These are phyloP conservation scores for Strobilomyces confusus DNA, from an alignment of 768 basidiomycete species.

Conservation along the genomic window DNA sequence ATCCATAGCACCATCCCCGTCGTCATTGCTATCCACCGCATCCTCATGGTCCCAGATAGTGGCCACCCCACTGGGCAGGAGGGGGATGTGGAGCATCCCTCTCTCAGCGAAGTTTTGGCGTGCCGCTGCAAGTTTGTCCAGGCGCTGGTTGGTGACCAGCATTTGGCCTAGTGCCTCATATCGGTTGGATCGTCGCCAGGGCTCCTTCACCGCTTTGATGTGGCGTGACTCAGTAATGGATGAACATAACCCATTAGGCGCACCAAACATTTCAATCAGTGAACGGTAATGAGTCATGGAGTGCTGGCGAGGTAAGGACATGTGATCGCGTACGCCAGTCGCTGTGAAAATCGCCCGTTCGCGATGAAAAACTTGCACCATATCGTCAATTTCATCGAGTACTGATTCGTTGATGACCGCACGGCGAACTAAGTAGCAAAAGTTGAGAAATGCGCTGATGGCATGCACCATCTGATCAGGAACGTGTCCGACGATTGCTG, in stretches of 20 bases:
- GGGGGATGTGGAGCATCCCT: background rate
- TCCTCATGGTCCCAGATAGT: too few relatives aligned
- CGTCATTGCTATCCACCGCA: background rate
- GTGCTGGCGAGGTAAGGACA: conserved; percentile 33
- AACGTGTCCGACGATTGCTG: background rate
- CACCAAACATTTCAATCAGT: background rate
- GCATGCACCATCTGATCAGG: background rate
- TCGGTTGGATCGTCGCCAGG: background rate
- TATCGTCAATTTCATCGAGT: background rate
- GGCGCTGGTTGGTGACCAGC: background rate
- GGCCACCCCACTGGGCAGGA: background rate
- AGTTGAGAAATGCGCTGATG: background rate
- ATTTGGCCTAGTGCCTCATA: background rate
- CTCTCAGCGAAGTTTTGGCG: background rate
- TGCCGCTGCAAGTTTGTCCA: background rate
- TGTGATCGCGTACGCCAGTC: background rate
- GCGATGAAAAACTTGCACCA: background rate
- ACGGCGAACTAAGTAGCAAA: background rate
- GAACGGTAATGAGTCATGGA: conserved; percentile 29
- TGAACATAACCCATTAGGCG: background rate
- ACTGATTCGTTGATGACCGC: background rate
- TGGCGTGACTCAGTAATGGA: background rate
- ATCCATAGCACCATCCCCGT: background rate
- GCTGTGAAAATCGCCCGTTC: background rate
- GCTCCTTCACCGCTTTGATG: background rate